Conservation (phyloP, 352 stramenopile genomes). For the Thalassiosira allenii region DNA sequence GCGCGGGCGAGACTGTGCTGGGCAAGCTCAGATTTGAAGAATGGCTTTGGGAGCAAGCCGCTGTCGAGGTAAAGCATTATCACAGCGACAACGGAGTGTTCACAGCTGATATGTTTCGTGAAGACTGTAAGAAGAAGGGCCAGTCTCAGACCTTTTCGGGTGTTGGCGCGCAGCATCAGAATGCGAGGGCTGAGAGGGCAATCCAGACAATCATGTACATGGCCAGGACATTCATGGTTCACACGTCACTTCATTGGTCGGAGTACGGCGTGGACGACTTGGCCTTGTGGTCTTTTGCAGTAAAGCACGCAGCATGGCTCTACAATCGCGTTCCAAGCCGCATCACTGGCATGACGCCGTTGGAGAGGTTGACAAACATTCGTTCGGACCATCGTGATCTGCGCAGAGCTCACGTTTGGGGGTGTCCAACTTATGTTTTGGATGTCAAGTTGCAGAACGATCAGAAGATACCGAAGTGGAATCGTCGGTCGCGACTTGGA, state of each 20-base stretch:
- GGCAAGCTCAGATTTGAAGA: constrained; percentile 39
- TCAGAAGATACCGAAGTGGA: constrained; percentile 69
- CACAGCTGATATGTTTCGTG: neutral
- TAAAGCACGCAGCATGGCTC: constrained; percentile 41
- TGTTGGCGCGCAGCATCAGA: neutral
- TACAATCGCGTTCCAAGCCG: constrained; percentile 51
- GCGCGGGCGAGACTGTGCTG: constrained; percentile 7
- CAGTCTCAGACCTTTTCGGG: neutral
- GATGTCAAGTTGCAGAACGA: constrained; percentile 52
- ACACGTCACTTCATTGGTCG: constrained; percentile 43
- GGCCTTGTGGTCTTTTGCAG: constrained; percentile 43
- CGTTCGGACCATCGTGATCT: constrained; percentile 19
- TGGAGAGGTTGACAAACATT: constrained; percentile 48
- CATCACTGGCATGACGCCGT: constrained; percentile 38
- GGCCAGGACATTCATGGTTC: constrained; percentile 37
- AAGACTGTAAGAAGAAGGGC: neutral
- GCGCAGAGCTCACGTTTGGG: constrained; percentile 45
- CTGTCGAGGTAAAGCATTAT: constrained; percentile 4
- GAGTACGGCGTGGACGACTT: constrained; percentile 33
- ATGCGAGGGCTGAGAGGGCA: constrained; percentile 33
- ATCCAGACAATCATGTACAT: constrained; percentile 47
- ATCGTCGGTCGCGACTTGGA: constrained; percentile 19
- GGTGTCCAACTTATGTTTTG: constrained; percentile 70
- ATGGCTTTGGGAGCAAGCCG: neutral
- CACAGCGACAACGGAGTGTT: constrained; percentile 46